Evolutionary conservation across 257 asterid genomes (phyloP).

Genomic region (Eucommia ulmoides): DNA sequence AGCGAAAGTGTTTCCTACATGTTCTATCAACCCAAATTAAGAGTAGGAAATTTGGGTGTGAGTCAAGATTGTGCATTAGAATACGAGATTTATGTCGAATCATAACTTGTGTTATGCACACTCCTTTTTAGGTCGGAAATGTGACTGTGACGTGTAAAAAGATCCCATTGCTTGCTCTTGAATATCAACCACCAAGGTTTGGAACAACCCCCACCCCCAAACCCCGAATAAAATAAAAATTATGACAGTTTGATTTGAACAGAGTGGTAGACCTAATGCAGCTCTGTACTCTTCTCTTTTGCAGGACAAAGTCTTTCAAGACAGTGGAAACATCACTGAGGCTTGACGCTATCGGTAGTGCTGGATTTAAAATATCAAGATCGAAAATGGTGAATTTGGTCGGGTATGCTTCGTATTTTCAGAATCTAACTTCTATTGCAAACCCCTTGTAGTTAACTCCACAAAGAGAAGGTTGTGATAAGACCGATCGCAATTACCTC

Average conservation of each 20-base stretch:
- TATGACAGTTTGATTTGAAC: neutral
- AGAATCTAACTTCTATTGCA: no score
- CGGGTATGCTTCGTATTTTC: neutral
- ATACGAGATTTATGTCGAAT: neutral
- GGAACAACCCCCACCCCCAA: slow-evolving; percentile 3
- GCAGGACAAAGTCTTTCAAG: slow-evolving; percentile 59
- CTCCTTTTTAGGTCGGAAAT: slow-evolving; percentile 61
- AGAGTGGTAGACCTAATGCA: neutral
- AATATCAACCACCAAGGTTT: slow-evolving; percentile 90
- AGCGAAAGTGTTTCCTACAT: neutral
- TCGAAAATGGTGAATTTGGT: slow-evolving; percentile 53
- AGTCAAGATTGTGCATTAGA: slow-evolving; percentile 8
- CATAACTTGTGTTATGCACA: neutral
- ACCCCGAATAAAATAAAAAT: neutral
- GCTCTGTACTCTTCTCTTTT: slow-evolving; percentile 2
- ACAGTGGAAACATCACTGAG: slow-evolving; percentile 80
- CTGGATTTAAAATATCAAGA: slow-evolving; percentile 90
- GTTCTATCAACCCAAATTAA: neutral
- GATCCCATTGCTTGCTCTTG: slow-evolving; percentile 86
- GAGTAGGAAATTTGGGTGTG: neutral
- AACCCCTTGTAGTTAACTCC: no score
- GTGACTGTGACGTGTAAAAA: slow-evolving; percentile 72
- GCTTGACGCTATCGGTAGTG: slow-evolving; percentile 87
- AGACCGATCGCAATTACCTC: no score
- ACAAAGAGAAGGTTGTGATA: no score